These are phyloP conservation scores for Chlorella sp. DNA, from an alignment of 139 green algal genomes.

Conservation along the genomic window DNA sequence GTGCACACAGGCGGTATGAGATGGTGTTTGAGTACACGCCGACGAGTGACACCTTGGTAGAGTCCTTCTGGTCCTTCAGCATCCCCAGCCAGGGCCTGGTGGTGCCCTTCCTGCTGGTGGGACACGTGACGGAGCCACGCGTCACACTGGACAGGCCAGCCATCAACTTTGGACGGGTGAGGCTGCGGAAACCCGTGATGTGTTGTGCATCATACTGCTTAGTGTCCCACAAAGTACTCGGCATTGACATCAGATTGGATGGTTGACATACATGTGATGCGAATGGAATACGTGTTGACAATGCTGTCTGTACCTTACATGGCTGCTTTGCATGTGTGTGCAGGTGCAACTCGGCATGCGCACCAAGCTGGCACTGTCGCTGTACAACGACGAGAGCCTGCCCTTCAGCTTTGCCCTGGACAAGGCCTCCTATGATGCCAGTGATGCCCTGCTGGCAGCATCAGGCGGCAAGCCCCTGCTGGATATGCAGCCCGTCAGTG, in stretches of 20 bases:
- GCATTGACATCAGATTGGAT: no score
- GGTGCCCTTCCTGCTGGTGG: conserved; percentile 68
- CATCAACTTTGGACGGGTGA: conserved; percentile 64
- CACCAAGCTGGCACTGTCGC: no score
- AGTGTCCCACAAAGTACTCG: no score
- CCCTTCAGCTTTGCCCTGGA: conserved; percentile 59
- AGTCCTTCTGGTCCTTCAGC: conserved; percentile 70
- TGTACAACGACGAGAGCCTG: conserved; percentile 67
- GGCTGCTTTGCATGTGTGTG: no score
- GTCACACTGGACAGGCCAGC: conserved; percentile 58
- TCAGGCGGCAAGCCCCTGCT: conserved; percentile 41
- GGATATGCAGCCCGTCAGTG: conserved; percentile 49
- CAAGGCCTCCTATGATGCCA: conserved; percentile 60
- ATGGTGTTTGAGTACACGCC: conserved; percentile 80
- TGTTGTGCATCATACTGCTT: no score
- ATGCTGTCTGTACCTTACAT: no score
- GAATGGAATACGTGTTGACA: no score
- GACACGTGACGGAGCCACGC: conserved; percentile 58
- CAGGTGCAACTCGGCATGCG: no score
- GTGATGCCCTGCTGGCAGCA: conserved; percentile 30
- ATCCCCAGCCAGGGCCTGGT: conserved; percentile 62
- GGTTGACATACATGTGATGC: no score
- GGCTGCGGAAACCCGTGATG: conserved; percentile 22
- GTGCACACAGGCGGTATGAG: conserved; percentile 68
- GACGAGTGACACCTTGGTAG: conserved; percentile 28